These are phyloP conservation scores for Salvia miltiorrhiza DNA, from an alignment of 257 asterid genomes.

Conservation along the genomic window DNA sequence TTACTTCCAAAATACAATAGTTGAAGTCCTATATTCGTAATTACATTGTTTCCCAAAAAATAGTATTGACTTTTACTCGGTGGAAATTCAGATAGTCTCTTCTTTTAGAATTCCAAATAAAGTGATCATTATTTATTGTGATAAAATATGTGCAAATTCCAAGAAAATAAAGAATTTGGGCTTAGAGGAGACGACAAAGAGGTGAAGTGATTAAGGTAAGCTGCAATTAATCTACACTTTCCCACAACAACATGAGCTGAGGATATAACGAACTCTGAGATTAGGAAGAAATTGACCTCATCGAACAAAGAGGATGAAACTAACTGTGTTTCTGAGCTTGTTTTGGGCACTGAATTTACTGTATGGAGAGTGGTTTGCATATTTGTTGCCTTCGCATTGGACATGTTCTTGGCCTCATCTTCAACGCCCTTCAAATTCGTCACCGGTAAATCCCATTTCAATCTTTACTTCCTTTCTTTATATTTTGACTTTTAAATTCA, in stretches of 20 bases:
- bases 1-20: no score
- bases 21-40: no score
- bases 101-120: background rate
- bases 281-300: background rate
- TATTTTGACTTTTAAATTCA: background rate
- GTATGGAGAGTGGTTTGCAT: slow-evolving; percentile 91
- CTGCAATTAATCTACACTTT: no score
- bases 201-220: no score
- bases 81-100: background rate
- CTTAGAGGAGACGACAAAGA: no score
- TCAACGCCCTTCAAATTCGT: slow-evolving; percentile 31
- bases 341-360: slow-evolving; percentile 74
- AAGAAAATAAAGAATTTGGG: background rate
- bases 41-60: no score
- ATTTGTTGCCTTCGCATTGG: slow-evolving; percentile 64
- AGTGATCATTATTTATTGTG: background rate
- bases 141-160: background rate
- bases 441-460: slow-evolving; percentile 34
- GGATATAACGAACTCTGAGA: background rate
- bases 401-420: slow-evolving; percentile 91
- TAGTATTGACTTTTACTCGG: no score
- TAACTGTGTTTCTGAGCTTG: slow-evolving; percentile 52
- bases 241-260: no score
- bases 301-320: slow-evolving; percentile 37
- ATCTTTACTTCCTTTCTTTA: background rate